phyloP scores from a whole-genome alignment of 768 basidiomycete genomes.

The Agrocybe pediades region DNA sequence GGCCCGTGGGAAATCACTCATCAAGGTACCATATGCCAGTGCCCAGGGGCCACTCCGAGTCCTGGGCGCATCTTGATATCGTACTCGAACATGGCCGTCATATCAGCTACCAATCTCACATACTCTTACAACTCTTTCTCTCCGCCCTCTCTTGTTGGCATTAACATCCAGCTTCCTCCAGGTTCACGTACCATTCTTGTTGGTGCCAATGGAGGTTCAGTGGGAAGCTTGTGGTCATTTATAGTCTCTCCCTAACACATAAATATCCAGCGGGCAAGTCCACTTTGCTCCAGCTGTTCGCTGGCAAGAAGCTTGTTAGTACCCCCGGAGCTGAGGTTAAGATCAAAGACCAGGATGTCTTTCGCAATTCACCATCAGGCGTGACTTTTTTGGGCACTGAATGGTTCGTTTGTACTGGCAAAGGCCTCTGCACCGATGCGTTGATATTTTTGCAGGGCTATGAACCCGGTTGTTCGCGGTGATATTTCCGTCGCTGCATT shows the following conservation, averaged over 20 bases:
- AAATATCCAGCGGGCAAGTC: constrained; percentile 79
- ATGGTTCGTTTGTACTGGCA: constrained; percentile 55
- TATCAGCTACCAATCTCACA: constrained; percentile 54
- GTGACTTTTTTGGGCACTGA: constrained; percentile 93
- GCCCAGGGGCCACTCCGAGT: constrained; percentile 1
- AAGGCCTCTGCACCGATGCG: neutral
- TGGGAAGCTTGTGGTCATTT: constrained; percentile 3
- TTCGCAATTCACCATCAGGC: constrained; percentile 80
- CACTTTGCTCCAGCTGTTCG: constrained; percentile 92
- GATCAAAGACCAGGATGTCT: constrained; percentile 85
- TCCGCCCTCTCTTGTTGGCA: constrained; percentile 59
- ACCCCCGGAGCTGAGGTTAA: constrained; percentile 53
- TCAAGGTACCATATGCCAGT: neutral
- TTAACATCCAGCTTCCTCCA: constrained; percentile 65
- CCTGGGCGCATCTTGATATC: neutral
- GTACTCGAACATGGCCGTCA: no score
- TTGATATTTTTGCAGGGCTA: constrained; percentile 59
- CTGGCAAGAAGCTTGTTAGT: constrained; percentile 84
- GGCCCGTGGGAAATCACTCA: constrained; percentile 19
- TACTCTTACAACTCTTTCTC: constrained; percentile 50
- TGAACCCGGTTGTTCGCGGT: constrained; percentile 93
- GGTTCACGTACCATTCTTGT: constrained; percentile 87
- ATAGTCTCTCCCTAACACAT: constrained; percentile 13
- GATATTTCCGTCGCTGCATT: constrained; percentile 94
- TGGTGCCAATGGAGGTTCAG: constrained; percentile 91